Evolutionary conservation across 2,329 filamentous ascomycete genomes (phyloP).

Genomic region (Fusarium pseudograminearum): DNA sequence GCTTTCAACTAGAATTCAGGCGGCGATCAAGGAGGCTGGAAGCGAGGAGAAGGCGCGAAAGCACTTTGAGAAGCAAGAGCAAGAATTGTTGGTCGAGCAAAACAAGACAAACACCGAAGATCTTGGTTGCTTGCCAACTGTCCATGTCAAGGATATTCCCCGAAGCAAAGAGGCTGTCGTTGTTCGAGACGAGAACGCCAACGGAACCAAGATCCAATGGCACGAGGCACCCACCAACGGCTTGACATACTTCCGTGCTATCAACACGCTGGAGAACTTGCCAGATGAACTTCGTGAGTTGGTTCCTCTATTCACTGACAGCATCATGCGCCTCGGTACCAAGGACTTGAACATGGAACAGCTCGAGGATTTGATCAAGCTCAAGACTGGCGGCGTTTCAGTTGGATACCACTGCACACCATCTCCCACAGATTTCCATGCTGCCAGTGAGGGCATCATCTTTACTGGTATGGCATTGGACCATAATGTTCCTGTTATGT

Average conservation of each 20-base stretch:
- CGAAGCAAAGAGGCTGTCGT: constrained; percentile 73
- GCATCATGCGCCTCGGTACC: constrained; percentile 93
- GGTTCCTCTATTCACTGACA: constrained; percentile 90
- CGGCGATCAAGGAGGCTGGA: constrained; percentile 75
- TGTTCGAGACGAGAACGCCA: constrained; percentile 73
- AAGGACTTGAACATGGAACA: constrained; percentile 91
- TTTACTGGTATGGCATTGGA: constrained; percentile 91
- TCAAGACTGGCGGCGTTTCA: constrained; percentile 92
- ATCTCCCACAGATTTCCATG: constrained; percentile 76
- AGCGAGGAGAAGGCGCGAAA: constrained; percentile 77
- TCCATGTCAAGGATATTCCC: constrained; percentile 90
- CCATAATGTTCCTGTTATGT: constrained; percentile 90
- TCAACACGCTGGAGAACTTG: constrained; percentile 82
- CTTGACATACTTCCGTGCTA: constrained; percentile 92
- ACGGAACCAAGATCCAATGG: constrained; percentile 83
- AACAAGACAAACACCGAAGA: constrained; percentile 87
- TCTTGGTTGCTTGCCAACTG: constrained; percentile 86
- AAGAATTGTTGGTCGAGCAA: constrained; percentile 84
- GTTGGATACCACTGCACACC: constrained; percentile 87
- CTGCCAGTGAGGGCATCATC: constrained; percentile 82
- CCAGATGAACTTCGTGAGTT: constrained; percentile 87
- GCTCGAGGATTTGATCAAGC: constrained; percentile 93
- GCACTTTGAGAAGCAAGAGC: constrained; percentile 80
- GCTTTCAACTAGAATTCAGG: constrained; percentile 78
- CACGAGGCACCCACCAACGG: constrained; percentile 94